phyloP scores from a whole-genome alignment of 371 early-diverging fungal genomes.

The Apophysomyces elegans region DNA sequence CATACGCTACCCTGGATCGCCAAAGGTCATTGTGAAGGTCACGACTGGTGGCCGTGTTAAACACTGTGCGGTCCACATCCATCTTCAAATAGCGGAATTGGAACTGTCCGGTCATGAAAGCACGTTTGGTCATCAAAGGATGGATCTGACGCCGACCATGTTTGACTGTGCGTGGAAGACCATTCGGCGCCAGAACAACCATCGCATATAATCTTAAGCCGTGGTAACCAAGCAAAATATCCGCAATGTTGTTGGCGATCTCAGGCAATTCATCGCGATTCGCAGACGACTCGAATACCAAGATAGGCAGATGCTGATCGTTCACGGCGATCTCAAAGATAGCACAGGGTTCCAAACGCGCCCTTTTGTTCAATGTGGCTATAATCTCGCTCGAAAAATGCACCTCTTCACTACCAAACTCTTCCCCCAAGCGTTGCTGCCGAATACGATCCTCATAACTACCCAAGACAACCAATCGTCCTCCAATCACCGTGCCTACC shows the following conservation, averaged over 20 bases:
- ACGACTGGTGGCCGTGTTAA: slow-evolving; percentile 50
- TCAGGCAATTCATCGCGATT: slow-evolving; percentile 51
- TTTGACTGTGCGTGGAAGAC: slow-evolving; percentile 71
- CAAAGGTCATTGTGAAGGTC: slow-evolving; percentile 52
- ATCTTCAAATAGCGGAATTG: slow-evolving; percentile 50
- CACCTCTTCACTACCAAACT: slow-evolving; percentile 52
- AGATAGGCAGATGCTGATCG: slow-evolving; percentile 71
- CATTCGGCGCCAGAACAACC: slow-evolving; percentile 57
- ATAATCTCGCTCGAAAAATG: slow-evolving; percentile 58
- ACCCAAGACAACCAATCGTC: slow-evolving; percentile 74
- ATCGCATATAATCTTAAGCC: slow-evolving; percentile 68
- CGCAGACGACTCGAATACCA: slow-evolving; percentile 67
- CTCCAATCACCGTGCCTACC: slow-evolving; percentile 76
- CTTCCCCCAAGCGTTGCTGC: slow-evolving; percentile 54
- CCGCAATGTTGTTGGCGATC: slow-evolving; percentile 55
- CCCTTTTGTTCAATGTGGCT: slow-evolving; percentile 53
- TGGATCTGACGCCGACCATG: slow-evolving; percentile 73
- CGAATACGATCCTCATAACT: slow-evolving; percentile 77
- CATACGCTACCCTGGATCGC: slow-evolving; percentile 40
- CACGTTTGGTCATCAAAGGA: slow-evolving; percentile 64
- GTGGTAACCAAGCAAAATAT: slow-evolving; percentile 56
- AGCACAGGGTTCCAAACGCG: slow-evolving; percentile 58
- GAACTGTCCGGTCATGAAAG: slow-evolving; percentile 67
- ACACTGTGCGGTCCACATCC: slow-evolving; percentile 59
- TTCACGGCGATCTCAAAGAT: slow-evolving; percentile 69